Evolutionary conservation across 495 filamentous ascomycete genomes (phyloP), one percentile per base, ranked within the genome.

Genomic region (Chaetomium tenue): DNA sequence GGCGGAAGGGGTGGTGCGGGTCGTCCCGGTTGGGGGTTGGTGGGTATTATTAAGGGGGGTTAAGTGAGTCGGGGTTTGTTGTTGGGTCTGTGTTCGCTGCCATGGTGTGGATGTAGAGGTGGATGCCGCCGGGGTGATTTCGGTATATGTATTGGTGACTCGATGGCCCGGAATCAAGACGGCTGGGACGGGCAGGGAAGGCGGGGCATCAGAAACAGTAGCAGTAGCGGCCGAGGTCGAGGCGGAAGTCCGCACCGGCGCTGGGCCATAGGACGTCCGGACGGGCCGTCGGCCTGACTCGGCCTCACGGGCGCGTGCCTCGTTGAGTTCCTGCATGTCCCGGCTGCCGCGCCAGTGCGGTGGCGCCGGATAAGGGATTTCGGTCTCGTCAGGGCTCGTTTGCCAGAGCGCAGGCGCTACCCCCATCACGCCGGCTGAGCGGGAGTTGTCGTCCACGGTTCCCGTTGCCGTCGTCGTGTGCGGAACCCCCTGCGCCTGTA

Each of bases 221-320:
- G 46, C n/a, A 23, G n/a, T 15, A 22, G 46, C 40, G 18, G 18
- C 20, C 25, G 33, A 26, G 23, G 39, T 3, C 39, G 51, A 2
- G 8, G 20, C 18, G 30, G 39, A 0, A 30, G 30, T 8, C 44
- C 16, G 33, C 22, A 33, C 40, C 53, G 68, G 70, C n/a, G 63
- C 65, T 5, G 68, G 65, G 0, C 65, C 65, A 58, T 68, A 66
- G 12, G 67, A 68, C 3, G 65, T 68, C 13, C 52, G 23, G 18
- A 51, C 33, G 6, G 63, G 58, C 1, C 60, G 25, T 6, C 20
- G 58, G 0, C 68, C 66, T 3, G 54, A 42, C 28, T 68, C 33
- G 1, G 51, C 40, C 22, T 65, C 63, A 2, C 66, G 55, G 3
- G 68, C 68, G 12, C 71, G 63, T 33, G 71, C 71, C n/a, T 66